Evolutionary conservation across 2,329 filamentous ascomycete species (phyloP).

Genomic region (Calonectria pteridis): DNA sequence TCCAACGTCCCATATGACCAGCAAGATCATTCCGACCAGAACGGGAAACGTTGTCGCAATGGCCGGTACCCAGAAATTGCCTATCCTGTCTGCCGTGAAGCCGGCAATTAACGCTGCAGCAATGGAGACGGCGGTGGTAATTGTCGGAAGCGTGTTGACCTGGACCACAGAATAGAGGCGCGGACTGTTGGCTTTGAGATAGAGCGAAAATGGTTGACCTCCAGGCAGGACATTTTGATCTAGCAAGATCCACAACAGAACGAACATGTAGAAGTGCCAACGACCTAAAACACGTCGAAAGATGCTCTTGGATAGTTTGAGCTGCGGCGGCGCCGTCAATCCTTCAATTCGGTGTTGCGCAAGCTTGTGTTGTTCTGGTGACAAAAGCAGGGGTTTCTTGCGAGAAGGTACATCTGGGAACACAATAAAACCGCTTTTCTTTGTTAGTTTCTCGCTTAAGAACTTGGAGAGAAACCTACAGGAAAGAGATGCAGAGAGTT

Average conservation of each 20-base stretch:
- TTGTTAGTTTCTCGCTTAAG: not conserved
- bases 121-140: slow-evolving; percentile 53
- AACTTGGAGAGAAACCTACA: slow-evolving; percentile 34
- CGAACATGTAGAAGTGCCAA: slow-evolving; percentile 56
- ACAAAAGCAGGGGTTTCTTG: slow-evolving; percentile 48
- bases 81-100: slow-evolving; percentile 48
- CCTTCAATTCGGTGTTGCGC: slow-evolving; percentile 47
- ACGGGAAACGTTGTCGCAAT: slow-evolving; percentile 49
- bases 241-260: slow-evolving; percentile 53
- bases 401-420: slow-evolving; percentile 49
- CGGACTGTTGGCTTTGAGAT: slow-evolving; percentile 53
- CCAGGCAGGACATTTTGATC: slow-evolving; percentile 52
- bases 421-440: slow-evolving; percentile 48
- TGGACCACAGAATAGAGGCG: slow-evolving; percentile 52
- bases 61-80: slow-evolving; percentile 52
- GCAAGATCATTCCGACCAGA: slow-evolving; percentile 47
- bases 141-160: slow-evolving; percentile 57
- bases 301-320: slow-evolving; percentile 49
- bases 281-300: slow-evolving; percentile 52
- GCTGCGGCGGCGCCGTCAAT: slow-evolving; percentile 45
- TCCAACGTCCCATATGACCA: slow-evolving; percentile 53
- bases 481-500: slow-evolving; percentile 65
- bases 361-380: slow-evolving; percentile 45
- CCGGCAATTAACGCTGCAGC: slow-evolving; percentile 50
- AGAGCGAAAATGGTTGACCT: slow-evolving; percentile 54